A percentile compares a stretch with the other conserved stretches of the same genome.
Conservation (phyloP, 192 early-diverging fungal genomes). For the Backusella macrospora region DNA sequence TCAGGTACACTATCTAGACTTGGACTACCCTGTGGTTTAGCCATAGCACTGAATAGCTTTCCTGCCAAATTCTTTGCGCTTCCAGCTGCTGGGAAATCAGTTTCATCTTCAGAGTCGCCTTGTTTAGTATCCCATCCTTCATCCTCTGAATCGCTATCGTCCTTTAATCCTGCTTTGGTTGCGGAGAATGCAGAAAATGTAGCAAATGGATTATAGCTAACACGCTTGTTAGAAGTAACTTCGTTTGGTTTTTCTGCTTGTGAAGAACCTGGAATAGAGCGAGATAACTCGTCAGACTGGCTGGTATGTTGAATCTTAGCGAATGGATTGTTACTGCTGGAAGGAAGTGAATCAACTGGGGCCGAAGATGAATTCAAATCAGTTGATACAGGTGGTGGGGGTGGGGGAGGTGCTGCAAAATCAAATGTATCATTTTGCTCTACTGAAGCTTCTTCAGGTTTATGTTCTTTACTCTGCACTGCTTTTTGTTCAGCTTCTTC, state of each 20-base stretch:
- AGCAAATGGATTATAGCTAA: conserved; percentile 49
- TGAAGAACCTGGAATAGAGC: not conserved
- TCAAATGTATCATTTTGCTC: not conserved
- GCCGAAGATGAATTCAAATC: not conserved
- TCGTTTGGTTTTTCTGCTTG: conserved; percentile 24
- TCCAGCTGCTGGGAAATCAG: conserved; percentile 35
- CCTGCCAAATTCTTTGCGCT: conserved; percentile 40
- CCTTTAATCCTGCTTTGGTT: conserved; percentile 7
- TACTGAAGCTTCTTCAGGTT: conserved; percentile 6
- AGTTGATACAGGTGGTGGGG: conserved; percentile 15
- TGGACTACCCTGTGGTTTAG: conserved; percentile 15
- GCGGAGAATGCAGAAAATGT: conserved; percentile 34
- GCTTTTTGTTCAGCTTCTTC: conserved; percentile 21
- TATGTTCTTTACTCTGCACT: conserved; percentile 7
- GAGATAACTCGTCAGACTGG: not conserved
- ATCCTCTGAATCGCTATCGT: conserved; percentile 31
- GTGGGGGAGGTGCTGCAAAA: conserved; percentile 20
- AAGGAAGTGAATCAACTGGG: not conserved
- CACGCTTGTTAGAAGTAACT: conserved; percentile 26
- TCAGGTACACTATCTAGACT: conserved; percentile 21
- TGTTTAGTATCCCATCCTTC: conserved; percentile 43
- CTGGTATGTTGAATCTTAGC: conserved; percentile 28
- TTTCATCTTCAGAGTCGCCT: conserved; percentile 37
- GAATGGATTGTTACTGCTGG: conserved; percentile 42
- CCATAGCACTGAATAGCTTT: conserved; percentile 36